phyloP scores from a whole-genome alignment of 768 basidiomycete genomes.

The Trametes villosa region DNA sequence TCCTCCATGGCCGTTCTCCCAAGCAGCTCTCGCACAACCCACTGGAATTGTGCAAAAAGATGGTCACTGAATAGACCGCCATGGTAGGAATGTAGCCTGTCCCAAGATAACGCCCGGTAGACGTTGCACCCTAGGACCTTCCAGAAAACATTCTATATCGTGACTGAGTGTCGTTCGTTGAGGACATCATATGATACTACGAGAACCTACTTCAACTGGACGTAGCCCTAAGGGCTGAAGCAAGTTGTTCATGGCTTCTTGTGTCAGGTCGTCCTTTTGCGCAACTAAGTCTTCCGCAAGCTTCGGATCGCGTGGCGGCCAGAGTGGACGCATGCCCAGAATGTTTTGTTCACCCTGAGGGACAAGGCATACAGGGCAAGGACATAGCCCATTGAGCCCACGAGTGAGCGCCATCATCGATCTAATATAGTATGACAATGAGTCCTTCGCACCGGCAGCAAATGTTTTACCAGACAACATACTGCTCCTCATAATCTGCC shows the following conservation, averaged over 20 bases:
- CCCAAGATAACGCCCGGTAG: constrained; percentile 19
- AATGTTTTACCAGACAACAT: neutral
- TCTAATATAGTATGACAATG: no score
- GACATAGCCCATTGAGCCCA: constrained; percentile 10
- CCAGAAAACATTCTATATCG: constrained; percentile 14
- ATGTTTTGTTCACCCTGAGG: neutral
- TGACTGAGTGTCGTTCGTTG: no score
- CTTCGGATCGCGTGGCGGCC: neutral
- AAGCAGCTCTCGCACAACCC: neutral
- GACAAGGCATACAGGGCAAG: constrained; percentile 24
- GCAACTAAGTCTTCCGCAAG: neutral
- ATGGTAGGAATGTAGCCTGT: constrained; percentile 21
- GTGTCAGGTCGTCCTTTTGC: no score
- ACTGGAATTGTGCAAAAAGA: constrained; percentile 7
- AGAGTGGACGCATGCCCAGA: neutral
- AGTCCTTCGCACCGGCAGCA: neutral
- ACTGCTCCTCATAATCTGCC: constrained; percentile 26
- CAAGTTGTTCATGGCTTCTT: no score
- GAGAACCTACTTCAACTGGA: neutral
- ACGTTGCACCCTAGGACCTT: constrained; percentile 9
- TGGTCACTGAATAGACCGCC: constrained; percentile 20
- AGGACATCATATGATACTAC: neutral
- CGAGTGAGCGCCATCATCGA: constrained; percentile 19
- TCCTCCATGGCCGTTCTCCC: neutral
- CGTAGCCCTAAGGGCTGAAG: neutral